Evolutionary conservation across 1,139 yeast species (phyloP).

Genomic region (Yamadazyma sp.): DNA sequence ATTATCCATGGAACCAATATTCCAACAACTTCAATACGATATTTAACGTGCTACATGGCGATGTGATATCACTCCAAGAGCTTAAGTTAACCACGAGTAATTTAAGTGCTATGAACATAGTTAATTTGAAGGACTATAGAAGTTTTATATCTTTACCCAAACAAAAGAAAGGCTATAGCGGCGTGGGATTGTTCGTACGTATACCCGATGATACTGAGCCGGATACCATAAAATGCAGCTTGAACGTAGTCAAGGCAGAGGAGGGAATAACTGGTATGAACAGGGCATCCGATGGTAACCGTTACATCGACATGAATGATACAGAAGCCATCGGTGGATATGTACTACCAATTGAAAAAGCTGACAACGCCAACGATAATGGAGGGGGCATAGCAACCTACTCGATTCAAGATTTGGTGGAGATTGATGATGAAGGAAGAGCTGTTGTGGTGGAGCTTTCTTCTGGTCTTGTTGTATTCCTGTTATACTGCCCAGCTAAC

Average conservation of each 20-base stretch:
- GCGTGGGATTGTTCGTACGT: slow-evolving; percentile 83
- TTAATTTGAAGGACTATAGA: slow-evolving; percentile 55
- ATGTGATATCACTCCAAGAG: slow-evolving; percentile 82
- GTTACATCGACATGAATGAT: slow-evolving; percentile 22
- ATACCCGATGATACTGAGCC: slow-evolving; percentile 44
- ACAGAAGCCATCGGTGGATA: slow-evolving; percentile 72
- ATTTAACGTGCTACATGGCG: slow-evolving; percentile 63
- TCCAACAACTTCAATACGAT: slow-evolving; percentile 47
- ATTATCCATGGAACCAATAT: slow-evolving; percentile 74
- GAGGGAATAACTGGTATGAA: slow-evolving; percentile 86
- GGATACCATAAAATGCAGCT: slow-evolving; percentile 26
- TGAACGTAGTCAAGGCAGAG: slow-evolving; percentile 71
- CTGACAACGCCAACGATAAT: neutral
- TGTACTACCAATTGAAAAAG: slow-evolving; percentile 24
- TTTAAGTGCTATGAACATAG: slow-evolving; percentile 47
- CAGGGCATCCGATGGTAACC: slow-evolving; percentile 17
- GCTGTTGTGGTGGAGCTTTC: slow-evolving; percentile 74
- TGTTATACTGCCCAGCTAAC: slow-evolving; percentile 92
- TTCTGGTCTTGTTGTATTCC: slow-evolving; percentile 60
- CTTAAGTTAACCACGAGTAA: slow-evolving; percentile 62
- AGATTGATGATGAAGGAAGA: slow-evolving; percentile 82
- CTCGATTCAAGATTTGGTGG: slow-evolving; percentile 29
- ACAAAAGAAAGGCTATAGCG: slow-evolving; percentile 78
- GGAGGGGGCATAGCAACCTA: slow-evolving; percentile 13
- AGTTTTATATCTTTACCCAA: slow-evolving; percentile 72